phyloP scores from a whole-genome alignment of 495 filamentous ascomycete species.

The Neurospora tetrasperma region DNA sequence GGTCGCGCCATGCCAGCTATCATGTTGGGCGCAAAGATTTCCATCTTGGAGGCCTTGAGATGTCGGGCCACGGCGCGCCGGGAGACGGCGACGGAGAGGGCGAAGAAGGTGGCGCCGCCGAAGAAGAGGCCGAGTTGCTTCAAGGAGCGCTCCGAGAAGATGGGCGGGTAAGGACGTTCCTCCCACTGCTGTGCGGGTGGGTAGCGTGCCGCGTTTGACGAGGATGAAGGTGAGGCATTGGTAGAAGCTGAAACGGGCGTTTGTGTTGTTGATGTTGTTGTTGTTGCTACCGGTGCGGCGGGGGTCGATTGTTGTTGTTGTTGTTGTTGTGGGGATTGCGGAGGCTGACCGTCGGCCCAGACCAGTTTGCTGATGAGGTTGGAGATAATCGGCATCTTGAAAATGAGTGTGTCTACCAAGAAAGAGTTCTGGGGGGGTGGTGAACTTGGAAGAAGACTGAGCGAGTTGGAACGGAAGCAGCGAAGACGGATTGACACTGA shows the following conservation, averaged over 20 bases:
- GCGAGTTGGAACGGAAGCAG: not conserved
- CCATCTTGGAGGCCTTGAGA: constrained; percentile 42
- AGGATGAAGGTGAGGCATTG: not conserved
- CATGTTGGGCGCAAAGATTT: constrained; percentile 53
- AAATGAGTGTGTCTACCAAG: not conserved
- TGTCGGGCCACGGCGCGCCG: constrained; percentile 54
- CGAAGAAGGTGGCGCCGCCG: constrained; percentile 62
- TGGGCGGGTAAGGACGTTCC: constrained; percentile 2
- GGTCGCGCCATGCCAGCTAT: constrained; percentile 17
- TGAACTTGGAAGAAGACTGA: not conserved
- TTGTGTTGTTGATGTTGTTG: constrained; percentile 4
- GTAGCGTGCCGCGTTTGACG: not conserved
- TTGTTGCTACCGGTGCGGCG: not conserved
- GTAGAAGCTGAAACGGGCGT: not conserved
- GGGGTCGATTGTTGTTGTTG: not conserved
- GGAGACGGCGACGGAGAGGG: constrained; percentile 57
- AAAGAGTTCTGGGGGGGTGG: not conserved
- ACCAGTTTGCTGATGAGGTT: constrained; percentile 2
- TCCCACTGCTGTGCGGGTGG: not conserved
- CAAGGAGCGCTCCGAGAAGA: constrained; percentile 15
- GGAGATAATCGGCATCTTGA: constrained; percentile 8
- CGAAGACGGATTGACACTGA: not conserved
- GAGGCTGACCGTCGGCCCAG: not conserved
- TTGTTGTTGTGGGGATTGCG: not conserved
- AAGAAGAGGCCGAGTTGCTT: constrained; percentile 21